A percentile compares a stretch with the other conserved stretches of the same genome.
phyloP scores from a whole-genome alignment of 2,329 filamentous ascomycete species.

The Alternaria rosae region DNA sequence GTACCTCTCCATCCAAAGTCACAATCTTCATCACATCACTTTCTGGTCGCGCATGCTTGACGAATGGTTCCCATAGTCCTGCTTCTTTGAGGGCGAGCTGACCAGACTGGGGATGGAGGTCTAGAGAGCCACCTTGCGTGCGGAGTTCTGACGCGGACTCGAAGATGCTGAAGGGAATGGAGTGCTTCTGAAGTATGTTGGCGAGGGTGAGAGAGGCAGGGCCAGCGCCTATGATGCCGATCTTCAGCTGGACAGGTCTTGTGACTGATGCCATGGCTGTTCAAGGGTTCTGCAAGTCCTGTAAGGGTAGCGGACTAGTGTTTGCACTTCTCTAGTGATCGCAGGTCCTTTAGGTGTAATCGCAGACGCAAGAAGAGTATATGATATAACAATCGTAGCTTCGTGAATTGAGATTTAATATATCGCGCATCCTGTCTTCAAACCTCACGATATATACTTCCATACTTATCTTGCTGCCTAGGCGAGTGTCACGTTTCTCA shows the following conservation, averaged over 20 bases:
- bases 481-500: neutral
- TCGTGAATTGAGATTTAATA: neutral
- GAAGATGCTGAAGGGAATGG: constrained; percentile 59
- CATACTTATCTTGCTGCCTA: neutral
- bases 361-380: neutral
- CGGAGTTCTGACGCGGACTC: constrained; percentile 48
- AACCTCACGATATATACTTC: neutral
- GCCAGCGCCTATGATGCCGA: constrained; percentile 51
- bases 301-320: too few relatives aligned
- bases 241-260: constrained; percentile 18
- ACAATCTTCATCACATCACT: constrained; percentile 60
- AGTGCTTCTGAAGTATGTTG: constrained; percentile 59
- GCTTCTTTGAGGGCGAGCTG: constrained; percentile 61
- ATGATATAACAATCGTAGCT: neutral
- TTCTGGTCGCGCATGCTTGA: constrained; percentile 60
- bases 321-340: neutral
- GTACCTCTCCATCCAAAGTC: constrained; percentile 45
- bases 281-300: neutral
- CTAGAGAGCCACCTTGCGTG: constrained; percentile 51
- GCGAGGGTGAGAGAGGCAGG: constrained; percentile 60
- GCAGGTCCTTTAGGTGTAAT: neutral
- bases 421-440: neutral
- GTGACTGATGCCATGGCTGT: neutral
- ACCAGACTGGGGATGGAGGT: constrained; percentile 62
- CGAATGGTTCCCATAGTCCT: constrained; percentile 60